Evolutionary conservation across 2,329 filamentous ascomycete genomes (phyloP), one percentile per base, ranked within the genome.

Genomic region (Cryphonectria parasitica): DNA sequence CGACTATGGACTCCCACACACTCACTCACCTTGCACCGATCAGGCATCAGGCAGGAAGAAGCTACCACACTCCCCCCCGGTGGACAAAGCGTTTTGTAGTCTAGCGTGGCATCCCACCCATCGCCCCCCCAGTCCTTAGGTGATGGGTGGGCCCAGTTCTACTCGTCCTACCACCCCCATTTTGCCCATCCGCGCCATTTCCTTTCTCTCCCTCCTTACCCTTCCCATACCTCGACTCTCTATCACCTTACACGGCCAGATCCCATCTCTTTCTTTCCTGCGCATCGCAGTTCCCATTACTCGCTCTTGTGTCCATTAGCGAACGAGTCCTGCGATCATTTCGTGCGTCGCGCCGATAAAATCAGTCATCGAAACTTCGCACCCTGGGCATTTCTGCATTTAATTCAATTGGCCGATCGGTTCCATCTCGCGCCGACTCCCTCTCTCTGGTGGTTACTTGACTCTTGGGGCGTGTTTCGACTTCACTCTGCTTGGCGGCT

Each of bases 401-500:
- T 31, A 61, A 41, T 62, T 49, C 43, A 52, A 63, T 62, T 56
- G 66, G 11, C 39, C 41, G 43, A 52, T 63, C 56, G 31, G 41
- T 25, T 66, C 49, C 11, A n/a, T 31, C 45, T 68, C 66, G 66
- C 52, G 28, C 58, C 43, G 58, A 60, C 65, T 45, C 36, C 52
- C 64, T 66, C 34, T 66, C 25, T 49, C 36, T 41, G 45, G 64
- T 41, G 49, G 64, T 54, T 36, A 58, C 64, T 41, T 58, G 49
- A 66, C 52, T 66, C 64, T 58, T 39, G 39, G 64, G 64, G 64
- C 65, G 58, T 61, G 65, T 67, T 67, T 67, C 65, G 65, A 67
- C 65, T 67, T 67, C 54, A 67, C 65, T 60, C 60, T 67, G 62
- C 69, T 71, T 71, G 69, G 69, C 69, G 66, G 61, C 64, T 43